A percentile compares a stretch with the other conserved stretches of the same genome.
Evolutionary conservation across 176 grass and related monocot species (phyloP).

Genomic region (Chrysopogon serrulatus): DNA sequence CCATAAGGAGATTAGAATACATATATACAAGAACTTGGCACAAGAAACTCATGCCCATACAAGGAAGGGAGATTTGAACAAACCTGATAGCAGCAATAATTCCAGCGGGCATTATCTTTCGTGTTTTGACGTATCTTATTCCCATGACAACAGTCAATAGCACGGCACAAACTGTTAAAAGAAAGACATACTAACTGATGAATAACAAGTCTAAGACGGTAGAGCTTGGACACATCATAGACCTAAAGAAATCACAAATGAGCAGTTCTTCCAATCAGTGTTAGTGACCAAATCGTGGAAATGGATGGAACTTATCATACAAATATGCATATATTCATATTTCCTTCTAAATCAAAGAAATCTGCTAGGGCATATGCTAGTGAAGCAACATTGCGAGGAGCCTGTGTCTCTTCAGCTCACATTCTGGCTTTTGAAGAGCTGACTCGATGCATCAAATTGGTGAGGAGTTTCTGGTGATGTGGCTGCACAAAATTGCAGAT

Average conservation of each 20-base stretch:
- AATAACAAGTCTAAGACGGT: neutral
- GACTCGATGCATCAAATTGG: no score
- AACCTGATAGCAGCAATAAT: constrained; percentile 79
- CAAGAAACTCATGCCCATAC: neutral
- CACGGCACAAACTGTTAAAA: constrained; percentile 62
- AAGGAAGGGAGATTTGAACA: neutral
- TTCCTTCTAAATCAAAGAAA: neutral
- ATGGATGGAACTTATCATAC: neutral
- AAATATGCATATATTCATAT: neutral
- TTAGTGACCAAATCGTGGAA: neutral
- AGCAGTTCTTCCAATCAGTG: neutral
- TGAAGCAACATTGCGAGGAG: no score
- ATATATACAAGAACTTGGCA: neutral
- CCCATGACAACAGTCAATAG: constrained; percentile 63
- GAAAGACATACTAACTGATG: neutral
- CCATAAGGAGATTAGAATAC: neutral
- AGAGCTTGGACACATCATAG: neutral
- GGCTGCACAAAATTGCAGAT: no score
- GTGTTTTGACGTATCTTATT: constrained; percentile 67
- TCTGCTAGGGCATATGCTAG: no score
- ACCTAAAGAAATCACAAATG: neutral
- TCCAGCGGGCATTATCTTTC: constrained; percentile 88
- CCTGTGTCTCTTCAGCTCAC: no score
- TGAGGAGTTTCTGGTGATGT: no score
- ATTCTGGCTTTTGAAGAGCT: no score